Evolutionary conservation across 2,329 filamentous ascomycete genomes (phyloP), one percentile per base, ranked within the genome.

Genomic region (Neonectria neomacrospora): DNA sequence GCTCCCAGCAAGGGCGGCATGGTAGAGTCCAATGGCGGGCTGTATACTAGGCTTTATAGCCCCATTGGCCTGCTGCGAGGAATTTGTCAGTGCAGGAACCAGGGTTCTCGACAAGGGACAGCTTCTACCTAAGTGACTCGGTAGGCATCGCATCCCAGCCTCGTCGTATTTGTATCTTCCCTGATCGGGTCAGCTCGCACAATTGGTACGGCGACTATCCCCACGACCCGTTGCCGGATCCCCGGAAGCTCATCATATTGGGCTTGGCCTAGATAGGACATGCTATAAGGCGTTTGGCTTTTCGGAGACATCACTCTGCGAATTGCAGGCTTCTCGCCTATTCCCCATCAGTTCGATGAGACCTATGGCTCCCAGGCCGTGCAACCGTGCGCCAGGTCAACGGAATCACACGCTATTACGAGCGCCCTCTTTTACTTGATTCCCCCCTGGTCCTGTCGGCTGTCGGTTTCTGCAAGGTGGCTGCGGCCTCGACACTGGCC

Each of bases 321-420:
- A 28, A 51, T 47, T 20, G 30, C n/a, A 23, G 20, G 18, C 39
- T 26, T 18, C 22, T 57, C 44, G 32, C 34, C 26, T 28, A n/a
- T 22, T 39, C 44, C 28, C 47, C 47, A 44, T 44, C 20, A 34
- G 47, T 18, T 23, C 11, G 42, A 58, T 34, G n/a, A 51, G 23
- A 26, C 23, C n/a, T n/a, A n/a, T 45, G 42, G 11, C 26, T 50
- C 32, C 34, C 37, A 51, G 53, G 59, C 30, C 28, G 59, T 62
- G 54, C 54, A 22, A 57, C 59, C 23, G 32, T 52, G 18, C 22
- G 34, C 22, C 9, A 50, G 22, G 26, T 26, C 44, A 11, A 12
- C 34, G 34, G 45, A 58, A 51, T 58, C 34, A 58, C 37, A 58
- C 55, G 47, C 37, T 34, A 41, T 11, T n/a, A 52, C 14, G 16